Conservation (phyloP, 2,329 filamentous ascomycete genomes). For the Drechslerella coelobrocha region DNA sequence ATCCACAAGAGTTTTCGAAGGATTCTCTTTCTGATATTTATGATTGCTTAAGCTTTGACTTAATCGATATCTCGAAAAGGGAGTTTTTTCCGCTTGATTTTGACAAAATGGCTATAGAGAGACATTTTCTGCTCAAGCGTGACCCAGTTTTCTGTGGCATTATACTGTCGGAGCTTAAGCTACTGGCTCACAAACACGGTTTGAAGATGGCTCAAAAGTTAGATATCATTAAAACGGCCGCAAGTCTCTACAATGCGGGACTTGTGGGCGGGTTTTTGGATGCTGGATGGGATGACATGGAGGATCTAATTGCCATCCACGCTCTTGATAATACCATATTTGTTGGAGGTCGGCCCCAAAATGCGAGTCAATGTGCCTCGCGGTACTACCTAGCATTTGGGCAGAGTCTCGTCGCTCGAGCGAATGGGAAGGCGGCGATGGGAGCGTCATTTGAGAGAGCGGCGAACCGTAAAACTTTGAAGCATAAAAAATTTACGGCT, state of each 20-base stretch:
- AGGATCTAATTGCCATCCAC: constrained; percentile 21
- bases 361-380: neutral
- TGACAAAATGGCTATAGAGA: neutral
- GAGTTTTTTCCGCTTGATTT: too few species aligned
- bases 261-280: neutral
- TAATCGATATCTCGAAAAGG: too few species aligned
- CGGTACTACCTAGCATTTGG: neutral
- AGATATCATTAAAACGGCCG: neutral
- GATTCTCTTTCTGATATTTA: too few species aligned
- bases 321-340: constrained; percentile 16
- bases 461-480: neutral
- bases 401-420: constrained; percentile 4
- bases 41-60: too few species aligned
- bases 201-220: neutral
- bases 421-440: neutral
- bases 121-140: constrained; percentile 13
- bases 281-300: constrained; percentile 20
- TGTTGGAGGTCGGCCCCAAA: constrained; percentile 2
- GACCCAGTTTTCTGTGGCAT: constrained; percentile 17
- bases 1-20: too few species aligned
- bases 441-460: neutral
- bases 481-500: neutral
- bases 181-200: neutral
- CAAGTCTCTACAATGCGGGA: constrained; percentile 20
- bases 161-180: constrained; percentile 4